Evolutionary conservation across 179 eudicot genomes (phyloP), one percentile per base, ranked within the genome.

Genomic region (Spergularia azorica): DNA sequence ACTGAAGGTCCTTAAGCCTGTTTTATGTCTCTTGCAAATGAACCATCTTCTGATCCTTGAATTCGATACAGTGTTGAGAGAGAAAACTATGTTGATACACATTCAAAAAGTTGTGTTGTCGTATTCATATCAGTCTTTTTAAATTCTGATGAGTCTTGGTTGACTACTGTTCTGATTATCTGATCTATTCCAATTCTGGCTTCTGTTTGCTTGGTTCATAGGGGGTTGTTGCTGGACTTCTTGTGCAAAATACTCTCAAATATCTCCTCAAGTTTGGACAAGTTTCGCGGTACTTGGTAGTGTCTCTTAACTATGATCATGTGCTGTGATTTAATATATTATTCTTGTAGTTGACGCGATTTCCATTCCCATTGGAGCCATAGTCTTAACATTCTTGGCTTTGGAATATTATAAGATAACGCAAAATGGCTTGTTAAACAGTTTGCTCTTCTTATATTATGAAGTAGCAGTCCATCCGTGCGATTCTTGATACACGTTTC

Each of bases 141-240:
- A 68, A 51, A 68, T 5, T 66, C 39, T 50, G 58, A 12, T 51
- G 36, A 20, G 17, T 9, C 55, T 3, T 12, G 9, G 56, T 32
- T n/a, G 52, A n/a, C 36, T 67, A 12, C 71, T 14, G 5, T 67
- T 67, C 71, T 67, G 32, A 26, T 26, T 2, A 26, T 26, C 32
- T 26, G 55, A 46, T 67, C 36, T 67, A 50, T 67, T 10, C 56
- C 46, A 46, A 16, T 43, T 69, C 12, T 50, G 52, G 26, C 38
- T 16, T 70, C 20, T 32, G n/a, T 9, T 54, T 26, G 43, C 46
- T 58, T 83, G 79, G 56, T 67, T 71, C 32, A 39, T 76, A 95
- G 98, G 98, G 98, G 26, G 90, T 95, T 84, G 98, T 95, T 83
- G 98, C 98, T 81, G 98, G 97, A 64, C 91, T 93, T 67, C 88